Base-by-base conservation (phyloP, 73 alveolate species). In the Paramecium sonneborni region DNA sequence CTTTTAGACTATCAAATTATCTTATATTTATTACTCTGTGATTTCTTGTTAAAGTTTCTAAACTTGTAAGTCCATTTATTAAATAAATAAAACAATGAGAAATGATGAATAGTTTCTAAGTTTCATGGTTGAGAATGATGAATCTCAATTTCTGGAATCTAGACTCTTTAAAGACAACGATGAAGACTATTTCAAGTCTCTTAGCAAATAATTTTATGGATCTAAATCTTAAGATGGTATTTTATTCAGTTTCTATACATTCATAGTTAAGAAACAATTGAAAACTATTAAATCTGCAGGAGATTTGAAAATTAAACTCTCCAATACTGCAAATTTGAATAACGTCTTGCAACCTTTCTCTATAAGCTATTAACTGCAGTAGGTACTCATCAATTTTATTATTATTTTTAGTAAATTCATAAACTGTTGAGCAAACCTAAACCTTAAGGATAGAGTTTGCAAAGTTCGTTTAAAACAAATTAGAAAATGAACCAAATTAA, bases 61-160 rank as follows among this genome's bases (percentile, higher is more conserved):
- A 32, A 62, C 44, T 62, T 62, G 44, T 26, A 32, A 30, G 20
- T 62, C 84, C 84, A 62, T 62, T 30, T 30, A 62, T 62, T 62
- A 62, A 62, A 30, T 62, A 62, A 62, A 30, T 0, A 57, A 58
- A 62, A 12, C 48, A 30, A 62, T 62, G 84, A 62, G 20, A 39
- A 43, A 39, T 41, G 74, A 72, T 6, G 86, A 32, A 35, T 32
- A 72, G 18, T 72, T 72, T 72, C 57, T 72, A 12, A 43, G 76
- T 79, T 43, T 79, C 72, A 79, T 79, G 74, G 55, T 79, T 23
- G 90, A 79, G 43, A 79, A 46, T 28, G 90, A 79, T 23, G 90
- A 79, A 14, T 79, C 90, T 9, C 9, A 79, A 23, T 46, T 79
- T 23, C 24, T 41, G 1, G 43, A 24, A 24, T 34, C 69, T 23